Percentiles rank a stretch among this genome's conserved stretches.
Evolutionary conservation across 202 grass and related monocot genomes (phyloP).

Genomic region (Sporobolus alterniflorus): DNA sequence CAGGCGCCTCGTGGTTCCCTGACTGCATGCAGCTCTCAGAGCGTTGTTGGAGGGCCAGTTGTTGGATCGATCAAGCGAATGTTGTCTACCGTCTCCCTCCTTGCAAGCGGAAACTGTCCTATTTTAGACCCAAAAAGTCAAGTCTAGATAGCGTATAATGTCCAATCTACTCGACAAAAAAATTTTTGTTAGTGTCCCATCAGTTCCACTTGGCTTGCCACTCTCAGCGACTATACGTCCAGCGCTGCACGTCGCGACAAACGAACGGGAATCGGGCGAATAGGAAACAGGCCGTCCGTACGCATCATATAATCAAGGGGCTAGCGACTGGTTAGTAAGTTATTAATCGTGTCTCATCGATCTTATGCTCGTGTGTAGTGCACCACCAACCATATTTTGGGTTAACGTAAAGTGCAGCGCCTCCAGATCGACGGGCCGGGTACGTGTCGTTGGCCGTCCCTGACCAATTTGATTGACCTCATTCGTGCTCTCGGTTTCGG

Average conservation of each 20-base stretch:
- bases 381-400: constrained; percentile 24
- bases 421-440: constrained; percentile 4
- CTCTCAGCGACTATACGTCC: background rate
- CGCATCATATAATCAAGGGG: background rate
- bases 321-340: background rate
- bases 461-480: background rate
- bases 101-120: background rate
- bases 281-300: background rate
- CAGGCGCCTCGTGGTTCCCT: background rate
- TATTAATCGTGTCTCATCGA: no score
- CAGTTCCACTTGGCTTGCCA: background rate
- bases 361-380: background rate
- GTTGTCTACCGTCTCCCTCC: background rate
- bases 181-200: background rate
- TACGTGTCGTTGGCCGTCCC: background rate
- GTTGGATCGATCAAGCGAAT: background rate
- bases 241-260: background rate
- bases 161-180: background rate
- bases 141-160: background rate
- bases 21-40: constrained; percentile 31
- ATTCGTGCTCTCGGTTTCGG: background rate
- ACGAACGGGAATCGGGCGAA: background rate
- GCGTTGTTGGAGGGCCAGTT: background rate
- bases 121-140: background rate
- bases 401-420: background rate